phyloP scores from a whole-genome alignment of 2,329 filamentous ascomycete species.

The Paraphaeosphaeria minitans region DNA sequence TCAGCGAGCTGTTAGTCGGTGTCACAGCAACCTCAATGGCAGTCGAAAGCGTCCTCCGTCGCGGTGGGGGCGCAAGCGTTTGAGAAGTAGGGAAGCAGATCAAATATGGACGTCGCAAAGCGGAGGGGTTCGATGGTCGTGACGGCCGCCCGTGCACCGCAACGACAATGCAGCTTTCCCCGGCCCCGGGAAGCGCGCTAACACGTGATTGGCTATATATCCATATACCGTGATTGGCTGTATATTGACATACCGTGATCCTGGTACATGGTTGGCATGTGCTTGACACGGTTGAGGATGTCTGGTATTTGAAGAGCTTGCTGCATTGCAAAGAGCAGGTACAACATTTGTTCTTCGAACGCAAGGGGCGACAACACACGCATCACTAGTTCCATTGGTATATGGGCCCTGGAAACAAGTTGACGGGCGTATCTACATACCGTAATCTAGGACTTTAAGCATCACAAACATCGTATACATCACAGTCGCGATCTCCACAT shows the following conservation, averaged over 20 bases:
- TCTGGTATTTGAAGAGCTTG: no score
- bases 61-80: not conserved
- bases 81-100: not conserved
- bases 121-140: constrained; percentile 5
- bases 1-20: not conserved
- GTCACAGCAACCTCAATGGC: not conserved
- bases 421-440: not conserved
- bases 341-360: no score
- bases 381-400: no score
- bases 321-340: no score
- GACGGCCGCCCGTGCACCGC: not conserved
- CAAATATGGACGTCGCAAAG: not conserved
- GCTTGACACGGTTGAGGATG: no score
- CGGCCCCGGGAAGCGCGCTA: constrained; percentile 9
- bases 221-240: not conserved
- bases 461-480: not conserved
- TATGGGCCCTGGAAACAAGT: no score
- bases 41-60: not conserved
- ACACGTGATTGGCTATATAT: constrained; percentile 3
- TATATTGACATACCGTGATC: no score
- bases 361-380: no score
- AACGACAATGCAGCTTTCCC: not conserved
- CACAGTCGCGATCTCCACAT: not conserved
- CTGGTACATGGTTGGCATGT: no score
- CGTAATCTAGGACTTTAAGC: not conserved